Base-by-base conservation (phyloP, 2,329 filamentous ascomycete species). In the Chaetomiaceae sp. region DNA sequence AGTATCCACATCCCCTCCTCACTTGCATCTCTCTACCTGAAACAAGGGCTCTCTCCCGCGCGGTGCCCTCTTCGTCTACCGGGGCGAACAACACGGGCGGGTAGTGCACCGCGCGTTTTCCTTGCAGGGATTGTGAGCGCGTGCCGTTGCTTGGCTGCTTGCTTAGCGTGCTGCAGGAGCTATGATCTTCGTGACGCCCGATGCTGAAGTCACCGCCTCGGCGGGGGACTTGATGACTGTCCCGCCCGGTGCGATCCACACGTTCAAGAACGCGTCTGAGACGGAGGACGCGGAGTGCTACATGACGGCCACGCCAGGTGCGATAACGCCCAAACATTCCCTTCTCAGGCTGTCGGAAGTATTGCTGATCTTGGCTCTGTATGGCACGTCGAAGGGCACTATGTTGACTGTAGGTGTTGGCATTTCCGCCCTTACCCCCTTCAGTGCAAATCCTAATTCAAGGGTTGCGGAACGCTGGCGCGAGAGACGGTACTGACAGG, bases 301-400 rank as follows among this genome's bases (percentile, higher is more conserved):
- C 45, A 66, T 66, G 64, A 66, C 62, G 2, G 61, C 61, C 6
- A 66, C 63, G 5, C 64, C 64, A 6, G 61, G 62, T 61, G 36
- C 45, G 54, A 15, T 10, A 17, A 8, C n/a, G 11, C 9, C 3
- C 22, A 1, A 3, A 2, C 10, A 1, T 14, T n/a, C n/a, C 2
- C 2, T 29, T n/a, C 5, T n/a, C 15, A 12, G 3, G 29, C 6
- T 19, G 6, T 5, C 26, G 27, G 12, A 4, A 10, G 6, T 9
- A n/a, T 6, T 24, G 37, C 46, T 56, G 42, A 57, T 47, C 15
- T 9, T 42, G n/a, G 8, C 7, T 34, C 11, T 14, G 38, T 29
- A 14, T 6, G 10, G 22, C 11, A 22, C 4, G n/a, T 14, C 2
- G 18, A 19, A 60, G 63, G 61, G 1, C 60, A 66, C 35, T 66